A percentile compares a stretch with the other conserved stretches of the same genome.
Evolutionary conservation across 2,329 filamentous ascomycete species (phyloP).

Genomic region (Alternaria panax): DNA sequence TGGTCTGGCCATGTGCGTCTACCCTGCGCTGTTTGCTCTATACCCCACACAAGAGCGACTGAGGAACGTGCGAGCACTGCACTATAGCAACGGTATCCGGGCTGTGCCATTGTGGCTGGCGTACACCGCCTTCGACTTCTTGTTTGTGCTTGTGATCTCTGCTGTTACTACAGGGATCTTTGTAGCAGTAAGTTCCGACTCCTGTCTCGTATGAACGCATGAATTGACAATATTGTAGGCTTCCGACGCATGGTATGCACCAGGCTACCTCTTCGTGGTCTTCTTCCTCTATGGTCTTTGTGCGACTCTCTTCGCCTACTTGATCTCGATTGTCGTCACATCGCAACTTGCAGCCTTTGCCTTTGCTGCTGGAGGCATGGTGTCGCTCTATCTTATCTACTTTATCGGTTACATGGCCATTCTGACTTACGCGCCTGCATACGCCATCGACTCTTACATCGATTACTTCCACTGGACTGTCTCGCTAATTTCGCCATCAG

Average conservation of each 20-base stretch:
- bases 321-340: constrained; percentile 79
- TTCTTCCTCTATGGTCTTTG: constrained; percentile 82
- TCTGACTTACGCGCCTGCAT: constrained; percentile 75
- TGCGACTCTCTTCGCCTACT: constrained; percentile 77
- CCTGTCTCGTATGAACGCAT: too few species aligned
- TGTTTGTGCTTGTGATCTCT: constrained; percentile 72
- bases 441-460: constrained; percentile 71
- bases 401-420: constrained; percentile 62
- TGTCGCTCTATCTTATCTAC: constrained; percentile 59
- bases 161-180: constrained; percentile 75
- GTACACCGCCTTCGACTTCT: constrained; percentile 81
- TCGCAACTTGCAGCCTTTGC: constrained; percentile 87
- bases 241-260: constrained; percentile 74
- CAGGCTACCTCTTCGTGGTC: constrained; percentile 82
- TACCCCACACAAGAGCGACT: constrained; percentile 88
- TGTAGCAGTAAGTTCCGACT: constrained; percentile 53
- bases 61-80: constrained; percentile 78
- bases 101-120: constrained; percentile 84
- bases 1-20: constrained; percentile 77
- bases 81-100: constrained; percentile 91
- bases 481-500: constrained; percentile 76
- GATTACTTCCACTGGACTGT: constrained; percentile 78
- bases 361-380: constrained; percentile 79
- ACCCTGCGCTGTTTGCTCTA: constrained; percentile 85
- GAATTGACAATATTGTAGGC: constrained; percentile 40